Percentiles rank a stretch among this genome's conserved stretches.
These are phyloP conservation scores for Raphanus sativus DNA, from an alignment of 345 rosid genomes.

Conservation along the genomic window DNA sequence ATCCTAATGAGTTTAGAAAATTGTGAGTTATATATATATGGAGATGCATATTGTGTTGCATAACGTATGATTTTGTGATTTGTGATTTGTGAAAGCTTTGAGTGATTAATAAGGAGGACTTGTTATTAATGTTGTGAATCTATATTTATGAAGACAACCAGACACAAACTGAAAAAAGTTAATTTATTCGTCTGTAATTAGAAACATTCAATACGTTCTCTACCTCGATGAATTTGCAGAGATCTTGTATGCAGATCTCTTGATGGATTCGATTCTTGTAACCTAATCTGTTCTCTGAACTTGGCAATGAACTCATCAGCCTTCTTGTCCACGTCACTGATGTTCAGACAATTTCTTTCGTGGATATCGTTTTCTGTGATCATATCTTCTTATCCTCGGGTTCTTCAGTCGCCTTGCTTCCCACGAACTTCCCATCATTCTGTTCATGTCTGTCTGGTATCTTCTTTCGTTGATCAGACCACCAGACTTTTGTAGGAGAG, in stretches of 20 bases:
- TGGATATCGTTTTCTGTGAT: constrained; percentile 14
- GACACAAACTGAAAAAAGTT: background rate
- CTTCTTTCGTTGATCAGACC: constrained; percentile 40
- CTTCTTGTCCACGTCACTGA: constrained; percentile 84
- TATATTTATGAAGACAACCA: constrained; percentile 8
- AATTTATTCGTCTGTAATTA: background rate
- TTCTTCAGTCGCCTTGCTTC: constrained; percentile 41
- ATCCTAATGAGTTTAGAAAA: too few species aligned
- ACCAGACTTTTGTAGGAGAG: constrained; percentile 35
- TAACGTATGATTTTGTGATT: too few species aligned
- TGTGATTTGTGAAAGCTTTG: too few species aligned
- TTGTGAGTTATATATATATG: too few species aligned
- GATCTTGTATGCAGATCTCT: constrained; percentile 53
- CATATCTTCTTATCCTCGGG: constrained; percentile 21
- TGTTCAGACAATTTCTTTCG: constrained; percentile 33
- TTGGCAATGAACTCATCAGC: constrained; percentile 98
- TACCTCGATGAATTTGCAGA: constrained; percentile 28
- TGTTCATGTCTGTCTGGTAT: constrained; percentile 21
- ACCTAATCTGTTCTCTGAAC: constrained; percentile 97
- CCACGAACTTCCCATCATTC: constrained; percentile 31
- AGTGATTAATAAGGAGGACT: too few species aligned
- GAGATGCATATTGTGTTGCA: too few species aligned
- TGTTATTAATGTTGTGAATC: too few species aligned
- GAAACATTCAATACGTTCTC: constrained; percentile 3
- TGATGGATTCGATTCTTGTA: constrained; percentile 91